Conservation (phyloP, 73 alveolate species). For the Durusdinium trenchii region DNA sequence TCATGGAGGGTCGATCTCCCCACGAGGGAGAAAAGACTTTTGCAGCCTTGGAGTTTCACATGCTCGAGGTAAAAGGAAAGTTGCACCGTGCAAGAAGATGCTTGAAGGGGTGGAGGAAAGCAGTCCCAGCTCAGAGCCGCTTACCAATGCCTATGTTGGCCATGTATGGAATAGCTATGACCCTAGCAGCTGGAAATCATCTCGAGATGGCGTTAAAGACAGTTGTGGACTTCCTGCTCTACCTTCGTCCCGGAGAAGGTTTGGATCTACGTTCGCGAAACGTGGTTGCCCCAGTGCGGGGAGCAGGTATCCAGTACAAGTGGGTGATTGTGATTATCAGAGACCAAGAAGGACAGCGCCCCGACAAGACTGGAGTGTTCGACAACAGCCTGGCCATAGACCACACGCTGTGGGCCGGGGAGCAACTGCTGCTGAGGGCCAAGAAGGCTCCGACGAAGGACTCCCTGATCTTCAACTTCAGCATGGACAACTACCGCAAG, state of each 20-base stretch:
- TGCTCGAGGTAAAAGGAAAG: not conserved
- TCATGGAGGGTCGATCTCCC: not conserved
- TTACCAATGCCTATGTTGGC: not conserved
- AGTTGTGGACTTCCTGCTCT: not conserved
- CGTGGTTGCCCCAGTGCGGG: not conserved
- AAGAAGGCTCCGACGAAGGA: not conserved
- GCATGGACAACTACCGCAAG: not conserved
- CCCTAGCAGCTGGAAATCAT: not conserved
- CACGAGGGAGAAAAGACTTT: slow-evolving; percentile 22
- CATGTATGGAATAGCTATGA: not conserved
- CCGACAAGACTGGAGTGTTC: slow-evolving; percentile 26
- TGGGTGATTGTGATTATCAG: not conserved
- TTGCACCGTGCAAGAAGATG: not conserved
- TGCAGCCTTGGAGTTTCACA: slow-evolving; percentile 45
- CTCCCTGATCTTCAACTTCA: not conserved
- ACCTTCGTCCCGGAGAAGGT: not conserved
- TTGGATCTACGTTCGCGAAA: not conserved
- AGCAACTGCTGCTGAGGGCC: not conserved
- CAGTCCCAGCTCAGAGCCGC: not conserved
- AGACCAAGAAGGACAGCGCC: not conserved
- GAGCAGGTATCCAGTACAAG: not conserved
- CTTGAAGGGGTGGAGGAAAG: not conserved
- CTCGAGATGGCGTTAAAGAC: not conserved
- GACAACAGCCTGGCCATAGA: not conserved
- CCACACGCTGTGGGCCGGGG: slow-evolving; percentile 13